phyloP scores from a whole-genome alignment of 2,329 filamentous ascomycete genomes.

The Sordariomycetes sp. region DNA sequence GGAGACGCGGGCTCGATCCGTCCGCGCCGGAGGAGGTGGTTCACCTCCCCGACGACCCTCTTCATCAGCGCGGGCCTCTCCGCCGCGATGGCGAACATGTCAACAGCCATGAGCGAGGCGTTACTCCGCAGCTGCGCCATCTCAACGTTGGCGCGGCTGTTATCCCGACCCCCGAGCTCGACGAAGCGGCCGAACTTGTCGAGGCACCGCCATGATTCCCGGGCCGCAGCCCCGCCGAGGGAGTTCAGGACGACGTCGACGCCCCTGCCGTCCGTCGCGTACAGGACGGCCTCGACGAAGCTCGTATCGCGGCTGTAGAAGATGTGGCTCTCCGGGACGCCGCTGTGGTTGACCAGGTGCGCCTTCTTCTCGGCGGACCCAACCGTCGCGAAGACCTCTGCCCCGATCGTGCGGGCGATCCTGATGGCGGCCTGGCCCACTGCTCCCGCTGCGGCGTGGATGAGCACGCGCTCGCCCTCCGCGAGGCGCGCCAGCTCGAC shows the following conservation, averaged over 20 bases:
- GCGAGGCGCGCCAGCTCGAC: slow-evolving; percentile 24
- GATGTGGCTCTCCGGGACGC: slow-evolving; percentile 20
- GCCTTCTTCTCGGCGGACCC: slow-evolving; percentile 26
- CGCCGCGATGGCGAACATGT: slow-evolving; percentile 30
- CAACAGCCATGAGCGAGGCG: slow-evolving; percentile 32
- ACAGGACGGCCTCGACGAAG: slow-evolving; percentile 13
- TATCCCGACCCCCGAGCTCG: slow-evolving; percentile 21
- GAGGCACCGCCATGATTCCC: slow-evolving; percentile 31
- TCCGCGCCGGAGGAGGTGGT: slow-evolving; percentile 20
- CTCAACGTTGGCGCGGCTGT: slow-evolving; percentile 23
- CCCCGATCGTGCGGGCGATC: slow-evolving; percentile 24
- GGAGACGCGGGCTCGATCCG: slow-evolving; percentile 24
- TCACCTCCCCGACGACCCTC: slow-evolving; percentile 24
- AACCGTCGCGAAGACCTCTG: slow-evolving; percentile 31
- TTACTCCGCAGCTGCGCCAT: slow-evolving; percentile 38
- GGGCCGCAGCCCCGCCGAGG: slow-evolving; percentile 27
- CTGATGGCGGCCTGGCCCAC: slow-evolving; percentile 28
- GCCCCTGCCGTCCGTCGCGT: slow-evolving; percentile 33
- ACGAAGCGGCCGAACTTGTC: slow-evolving; percentile 33
- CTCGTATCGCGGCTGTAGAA: slow-evolving; percentile 15
- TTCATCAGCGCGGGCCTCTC: slow-evolving; percentile 28
- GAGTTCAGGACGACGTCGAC: slow-evolving; percentile 59
- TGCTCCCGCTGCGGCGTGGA: slow-evolving; percentile 25
- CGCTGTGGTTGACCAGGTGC: slow-evolving; percentile 23
- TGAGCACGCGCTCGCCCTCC: slow-evolving; percentile 25